A percentile compares a stretch with the other conserved stretches of the same genome.
Conservation (phyloP, 352 stramenopile species). For the Phytophthora pseudosyringae region DNA sequence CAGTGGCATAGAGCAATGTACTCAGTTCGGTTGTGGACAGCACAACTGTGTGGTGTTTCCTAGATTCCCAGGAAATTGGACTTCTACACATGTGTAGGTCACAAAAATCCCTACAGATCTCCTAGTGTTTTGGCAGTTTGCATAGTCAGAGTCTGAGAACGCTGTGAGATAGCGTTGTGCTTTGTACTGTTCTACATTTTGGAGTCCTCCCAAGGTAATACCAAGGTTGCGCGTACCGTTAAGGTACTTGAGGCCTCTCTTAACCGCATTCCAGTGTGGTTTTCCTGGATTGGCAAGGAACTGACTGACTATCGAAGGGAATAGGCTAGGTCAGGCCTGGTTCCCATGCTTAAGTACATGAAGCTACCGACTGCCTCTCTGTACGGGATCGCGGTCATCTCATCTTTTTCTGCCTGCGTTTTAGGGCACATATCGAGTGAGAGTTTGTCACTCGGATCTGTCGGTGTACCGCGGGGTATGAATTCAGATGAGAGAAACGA, state of each 20-base stretch:
- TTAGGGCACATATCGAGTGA: background rate
- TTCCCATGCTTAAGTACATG: slow-evolving; percentile 5
- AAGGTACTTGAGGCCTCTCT: slow-evolving; percentile 1
- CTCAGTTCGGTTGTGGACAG: slow-evolving; percentile 21
- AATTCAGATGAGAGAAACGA: too few relatives aligned
- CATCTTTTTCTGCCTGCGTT: too few relatives aligned
- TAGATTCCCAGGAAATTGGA: slow-evolving; percentile 30
- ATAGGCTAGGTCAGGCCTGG: background rate
- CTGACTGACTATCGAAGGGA: background rate
- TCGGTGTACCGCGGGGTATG: too few relatives aligned
- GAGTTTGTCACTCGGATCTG: too few relatives aligned
- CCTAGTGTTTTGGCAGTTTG: slow-evolving; percentile 29
- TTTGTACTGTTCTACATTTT: slow-evolving; percentile 3
- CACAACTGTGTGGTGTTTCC: slow-evolving; percentile 32
- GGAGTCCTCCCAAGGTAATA: slow-evolving; percentile 18
- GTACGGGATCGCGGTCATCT: too few relatives aligned
- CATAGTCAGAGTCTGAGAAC: slow-evolving; percentile 26
- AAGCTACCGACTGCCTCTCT: slow-evolving; percentile 5
- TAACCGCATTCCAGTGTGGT: background rate
- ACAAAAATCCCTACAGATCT: too few relatives aligned
- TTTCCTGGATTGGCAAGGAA: background rate
- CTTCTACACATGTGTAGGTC: slow-evolving; percentile 20
- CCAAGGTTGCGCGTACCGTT: slow-evolving; percentile 20
- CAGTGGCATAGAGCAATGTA: too few relatives aligned
- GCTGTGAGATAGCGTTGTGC: slow-evolving; percentile 7